These are phyloP conservation scores for Dactylorhiza incarnata DNA, from an alignment of 106 monocot species.

Conservation along the genomic window DNA sequence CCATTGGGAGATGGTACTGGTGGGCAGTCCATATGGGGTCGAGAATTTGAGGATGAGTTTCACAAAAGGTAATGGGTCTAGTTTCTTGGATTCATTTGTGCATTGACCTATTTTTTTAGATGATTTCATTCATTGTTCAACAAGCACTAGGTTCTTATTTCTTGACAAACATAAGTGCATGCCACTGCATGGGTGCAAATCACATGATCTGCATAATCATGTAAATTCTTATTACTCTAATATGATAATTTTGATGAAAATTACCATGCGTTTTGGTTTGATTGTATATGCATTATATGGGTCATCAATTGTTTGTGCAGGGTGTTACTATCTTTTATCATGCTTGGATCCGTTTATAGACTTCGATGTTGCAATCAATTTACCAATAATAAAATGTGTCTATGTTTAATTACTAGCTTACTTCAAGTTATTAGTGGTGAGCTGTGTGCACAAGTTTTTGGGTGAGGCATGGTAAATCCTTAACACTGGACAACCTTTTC, in stretches of 20 bases:
- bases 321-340: too few relatives aligned
- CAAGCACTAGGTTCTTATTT: neutral
- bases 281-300: neutral
- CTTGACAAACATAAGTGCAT: neutral
- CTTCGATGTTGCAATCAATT: too few relatives aligned
- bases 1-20: slow-evolving; percentile 98
- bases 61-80: slow-evolving; percentile 67
- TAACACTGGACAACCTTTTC: too few relatives aligned
- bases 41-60: slow-evolving; percentile 99
- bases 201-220: neutral
- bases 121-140: neutral
- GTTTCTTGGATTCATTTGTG: slow-evolving; percentile 1
- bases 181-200: neutral
- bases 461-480: too few relatives aligned
- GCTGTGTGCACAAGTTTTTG: too few relatives aligned
- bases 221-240: neutral
- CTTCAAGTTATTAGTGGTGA: too few relatives aligned
- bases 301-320: too few relatives aligned
- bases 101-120: neutral
- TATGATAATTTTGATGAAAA: neutral
- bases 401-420: too few relatives aligned
- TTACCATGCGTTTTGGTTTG: neutral
- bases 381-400: too few relatives aligned
- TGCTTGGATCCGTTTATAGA: too few relatives aligned
- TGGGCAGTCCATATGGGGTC: slow-evolving; percentile 96